phyloP scores from a whole-genome alignment of 2,329 filamentous ascomycete species.

The Hymenoscyphus fraxineus region DNA sequence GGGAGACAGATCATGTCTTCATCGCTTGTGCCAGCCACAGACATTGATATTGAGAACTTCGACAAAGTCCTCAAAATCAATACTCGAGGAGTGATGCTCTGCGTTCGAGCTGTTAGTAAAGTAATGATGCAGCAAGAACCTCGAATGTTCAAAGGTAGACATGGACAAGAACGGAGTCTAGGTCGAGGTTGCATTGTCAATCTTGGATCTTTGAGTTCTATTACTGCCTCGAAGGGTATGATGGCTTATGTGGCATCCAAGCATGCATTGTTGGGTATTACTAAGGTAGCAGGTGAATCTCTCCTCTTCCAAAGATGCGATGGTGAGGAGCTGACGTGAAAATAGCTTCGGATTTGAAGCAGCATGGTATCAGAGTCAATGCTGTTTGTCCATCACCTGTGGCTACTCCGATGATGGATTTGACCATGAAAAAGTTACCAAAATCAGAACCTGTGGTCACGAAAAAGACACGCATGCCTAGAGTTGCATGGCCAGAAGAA shows the following conservation, averaged over 20 bases:
- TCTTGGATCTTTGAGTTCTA: conserved; percentile 41
- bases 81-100: conserved; percentile 34
- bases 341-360: conserved; percentile 3
- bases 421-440: conserved; percentile 1
- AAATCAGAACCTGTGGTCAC: not conserved
- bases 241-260: conserved; percentile 30
- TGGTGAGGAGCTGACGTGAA: not conserved
- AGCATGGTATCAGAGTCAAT: conserved; percentile 14
- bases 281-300: conserved; percentile 18
- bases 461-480: not conserved
- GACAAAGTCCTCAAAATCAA: conserved; percentile 36
- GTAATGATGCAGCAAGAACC: conserved; percentile 14
- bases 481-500: conserved; percentile 17
- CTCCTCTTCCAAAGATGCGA: not conserved
- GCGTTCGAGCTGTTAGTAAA: conserved; percentile 33
- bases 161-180: conserved; percentile 7
- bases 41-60: conserved; percentile 23
- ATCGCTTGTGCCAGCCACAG: conserved; percentile 21
- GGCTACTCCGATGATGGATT: conserved; percentile 15
- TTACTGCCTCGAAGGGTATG: conserved; percentile 1
- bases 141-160: conserved; percentile 12
- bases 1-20: not conserved
- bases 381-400: conserved; percentile 17
- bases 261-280: conserved; percentile 29
- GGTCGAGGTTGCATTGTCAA: conserved; percentile 55